Evolutionary conservation across 805 yeast species (phyloP).

Genomic region (Myxozyma mucilagina): DNA sequence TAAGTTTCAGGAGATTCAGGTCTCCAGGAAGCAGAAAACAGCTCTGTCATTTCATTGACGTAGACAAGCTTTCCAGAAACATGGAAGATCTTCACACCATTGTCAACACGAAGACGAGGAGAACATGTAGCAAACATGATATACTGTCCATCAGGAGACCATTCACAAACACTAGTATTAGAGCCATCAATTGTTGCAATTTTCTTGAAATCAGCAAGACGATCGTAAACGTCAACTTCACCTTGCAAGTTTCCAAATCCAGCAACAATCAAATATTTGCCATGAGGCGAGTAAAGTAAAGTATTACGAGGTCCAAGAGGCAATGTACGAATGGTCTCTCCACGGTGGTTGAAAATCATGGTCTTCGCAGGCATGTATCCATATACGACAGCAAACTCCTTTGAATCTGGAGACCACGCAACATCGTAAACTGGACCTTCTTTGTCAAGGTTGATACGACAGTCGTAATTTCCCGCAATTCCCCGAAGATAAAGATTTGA

Average conservation of each 20-base stretch:
- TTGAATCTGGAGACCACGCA: conserved; percentile 93
- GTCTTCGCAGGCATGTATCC: conserved; percentile 98
- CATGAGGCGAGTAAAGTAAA: conserved; percentile 89
- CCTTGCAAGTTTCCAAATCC: conserved; percentile 99
- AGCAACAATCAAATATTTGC: conserved; percentile 84
- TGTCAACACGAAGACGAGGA: conserved; percentile 95
- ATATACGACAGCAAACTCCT: conserved; percentile 95
- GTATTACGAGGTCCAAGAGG: conserved; percentile 90
- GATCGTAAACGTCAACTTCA: conserved; percentile 89
- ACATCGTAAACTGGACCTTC: conserved; percentile 98
- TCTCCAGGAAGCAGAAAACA: conserved; percentile 82
- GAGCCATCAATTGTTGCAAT: conserved; percentile 84
- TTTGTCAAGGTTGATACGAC: conserved; percentile 79
- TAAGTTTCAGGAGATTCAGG: conserved; percentile 53
- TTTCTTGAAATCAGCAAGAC: conserved; percentile 78
- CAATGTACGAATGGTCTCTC: conserved; percentile 77
- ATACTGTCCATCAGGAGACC: conserved; percentile 97
- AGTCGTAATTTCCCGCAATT: conserved; percentile 88
- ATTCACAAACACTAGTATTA: conserved; percentile 93
- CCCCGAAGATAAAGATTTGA: conserved; percentile 87
- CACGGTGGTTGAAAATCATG: conserved; percentile 91
- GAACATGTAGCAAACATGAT: conserved; percentile 94
- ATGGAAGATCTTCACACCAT: conserved; percentile 93
- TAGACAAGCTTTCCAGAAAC: conserved; percentile 79
- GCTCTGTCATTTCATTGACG: conserved; percentile 76